Evolutionary conservation across 2,329 filamentous ascomycete species (phyloP).

Genomic region (Ophiostoma sp.): DNA sequence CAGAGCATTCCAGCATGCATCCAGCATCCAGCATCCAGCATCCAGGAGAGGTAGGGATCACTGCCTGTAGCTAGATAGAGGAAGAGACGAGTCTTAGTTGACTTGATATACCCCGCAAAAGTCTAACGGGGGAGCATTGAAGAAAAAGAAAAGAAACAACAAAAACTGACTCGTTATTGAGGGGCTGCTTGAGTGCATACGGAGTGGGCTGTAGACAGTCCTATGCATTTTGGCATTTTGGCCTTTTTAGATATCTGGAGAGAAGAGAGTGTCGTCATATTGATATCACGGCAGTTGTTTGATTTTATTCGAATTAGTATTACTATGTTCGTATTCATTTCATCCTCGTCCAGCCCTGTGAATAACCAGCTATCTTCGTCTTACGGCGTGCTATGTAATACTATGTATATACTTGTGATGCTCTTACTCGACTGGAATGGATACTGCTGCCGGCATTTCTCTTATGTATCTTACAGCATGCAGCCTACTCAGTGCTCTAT

Average conservation of each 20-base stretch:
- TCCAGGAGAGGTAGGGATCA: not conserved
- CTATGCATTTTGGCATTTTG: not conserved
- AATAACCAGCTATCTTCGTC: not conserved
- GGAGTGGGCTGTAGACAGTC: not conserved
- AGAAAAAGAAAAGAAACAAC: slow-evolving; percentile 8
- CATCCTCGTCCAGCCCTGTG: not conserved
- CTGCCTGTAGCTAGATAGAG: not conserved
- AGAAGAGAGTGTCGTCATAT: slow-evolving; percentile 9
- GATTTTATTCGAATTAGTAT: too few relatives aligned
- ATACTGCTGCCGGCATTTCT: not conserved
- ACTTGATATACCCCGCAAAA: slow-evolving; percentile 24
- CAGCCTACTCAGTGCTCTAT: not conserved
- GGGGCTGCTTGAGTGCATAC: not conserved
- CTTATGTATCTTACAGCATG: not conserved
- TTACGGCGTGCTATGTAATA: not conserved
- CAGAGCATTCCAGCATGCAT: not conserved
- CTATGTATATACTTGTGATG: too few relatives aligned
- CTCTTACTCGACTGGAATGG: not conserved
- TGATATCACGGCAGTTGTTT: not conserved
- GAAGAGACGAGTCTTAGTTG: not conserved
- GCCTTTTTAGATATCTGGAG: not conserved
- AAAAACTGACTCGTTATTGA: slow-evolving; percentile 6
- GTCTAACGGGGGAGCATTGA: slow-evolving; percentile 13
- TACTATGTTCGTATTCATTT: too few relatives aligned
- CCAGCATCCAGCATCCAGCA: not conserved